Percentiles rank a stretch among this genome's conserved stretches.
Conservation (phyloP, 2,329 filamentous ascomycete genomes). For the Epichloe baconii region DNA sequence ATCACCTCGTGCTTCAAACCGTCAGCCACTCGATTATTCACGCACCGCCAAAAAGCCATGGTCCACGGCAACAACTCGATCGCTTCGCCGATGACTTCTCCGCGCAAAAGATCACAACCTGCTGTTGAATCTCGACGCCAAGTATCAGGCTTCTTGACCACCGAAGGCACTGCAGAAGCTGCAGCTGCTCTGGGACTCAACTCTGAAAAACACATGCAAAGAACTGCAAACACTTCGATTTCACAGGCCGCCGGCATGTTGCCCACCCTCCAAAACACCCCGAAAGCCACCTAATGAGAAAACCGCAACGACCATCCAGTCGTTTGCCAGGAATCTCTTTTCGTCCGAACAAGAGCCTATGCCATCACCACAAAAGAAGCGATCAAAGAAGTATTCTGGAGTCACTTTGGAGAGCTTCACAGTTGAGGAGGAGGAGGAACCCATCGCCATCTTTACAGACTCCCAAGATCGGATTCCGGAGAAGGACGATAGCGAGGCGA, state of each 20-base stretch:
- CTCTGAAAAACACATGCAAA: constrained; percentile 15
- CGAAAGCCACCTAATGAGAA: constrained; percentile 45
- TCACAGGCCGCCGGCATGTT: constrained; percentile 42
- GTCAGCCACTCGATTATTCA: constrained; percentile 19
- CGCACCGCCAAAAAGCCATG: constrained; percentile 18
- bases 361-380: constrained; percentile 45
- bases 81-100: constrained; percentile 31
- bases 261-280: constrained; percentile 68
- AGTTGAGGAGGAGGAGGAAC: constrained; percentile 39
- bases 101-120: constrained; percentile 37
- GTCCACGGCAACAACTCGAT: constrained; percentile 18
- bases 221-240: constrained; percentile 14
- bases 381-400: constrained; percentile 42
- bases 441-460: constrained; percentile 67
- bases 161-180: constrained; percentile 29
- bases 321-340: constrained; percentile 50
- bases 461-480: constrained; percentile 65
- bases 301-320: constrained; percentile 35
- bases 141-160: constrained; percentile 31
- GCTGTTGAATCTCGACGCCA: constrained; percentile 34
- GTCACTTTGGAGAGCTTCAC: constrained; percentile 45
- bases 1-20: constrained; percentile 31
- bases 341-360: constrained; percentile 44
- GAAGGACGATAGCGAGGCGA: constrained; percentile 50
- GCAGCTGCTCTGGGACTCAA: constrained; percentile 27